phyloP scores from a whole-genome alignment of 768 basidiomycete species.

The Panaeolus papilionaceus region DNA sequence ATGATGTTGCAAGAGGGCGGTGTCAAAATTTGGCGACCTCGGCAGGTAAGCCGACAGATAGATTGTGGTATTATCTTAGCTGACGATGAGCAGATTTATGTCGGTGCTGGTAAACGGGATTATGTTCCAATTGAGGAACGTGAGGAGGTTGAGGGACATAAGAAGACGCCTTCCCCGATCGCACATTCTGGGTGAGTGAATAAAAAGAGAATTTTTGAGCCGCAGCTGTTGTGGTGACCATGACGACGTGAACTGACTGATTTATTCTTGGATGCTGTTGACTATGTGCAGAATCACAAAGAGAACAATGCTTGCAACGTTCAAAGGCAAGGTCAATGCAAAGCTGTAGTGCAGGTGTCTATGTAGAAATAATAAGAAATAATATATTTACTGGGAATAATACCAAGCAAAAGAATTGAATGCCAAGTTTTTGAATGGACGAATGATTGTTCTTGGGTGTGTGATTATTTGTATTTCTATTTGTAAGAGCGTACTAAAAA shows the following conservation, averaged over 20 bases:
- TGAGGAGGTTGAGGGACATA: constrained; percentile 55
- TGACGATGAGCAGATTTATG: constrained; percentile 63
- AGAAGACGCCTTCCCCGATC: constrained; percentile 66
- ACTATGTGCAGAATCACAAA: constrained; percentile 60
- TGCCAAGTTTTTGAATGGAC: not conserved
- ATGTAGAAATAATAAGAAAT: not conserved
- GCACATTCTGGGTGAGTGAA: constrained; percentile 77
- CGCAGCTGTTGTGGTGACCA: constrained; percentile 36
- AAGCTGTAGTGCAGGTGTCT: constrained; percentile 43
- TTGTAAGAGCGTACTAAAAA: not conserved
- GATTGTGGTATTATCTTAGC: constrained; percentile 18
- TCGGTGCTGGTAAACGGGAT: constrained; percentile 75
- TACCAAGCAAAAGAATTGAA: not conserved
- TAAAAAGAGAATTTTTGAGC: not conserved
- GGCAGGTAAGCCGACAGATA: constrained; percentile 58
- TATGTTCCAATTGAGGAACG: constrained; percentile 75
- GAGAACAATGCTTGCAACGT: constrained; percentile 67
- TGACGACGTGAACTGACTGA: constrained; percentile 35
- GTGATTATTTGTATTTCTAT: not conserved
- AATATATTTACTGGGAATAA: not conserved
- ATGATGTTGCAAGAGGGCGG: constrained; percentile 92
- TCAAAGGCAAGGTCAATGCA: constrained; percentile 54
- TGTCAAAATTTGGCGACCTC: constrained; percentile 93
- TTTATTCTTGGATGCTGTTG: constrained; percentile 3
- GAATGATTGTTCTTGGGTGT: not conserved